Percentiles rank a stretch among this genome's conserved stretches.
Evolutionary conservation across 768 basidiomycete genomes (phyloP).

Genomic region (Suillus discolor): DNA sequence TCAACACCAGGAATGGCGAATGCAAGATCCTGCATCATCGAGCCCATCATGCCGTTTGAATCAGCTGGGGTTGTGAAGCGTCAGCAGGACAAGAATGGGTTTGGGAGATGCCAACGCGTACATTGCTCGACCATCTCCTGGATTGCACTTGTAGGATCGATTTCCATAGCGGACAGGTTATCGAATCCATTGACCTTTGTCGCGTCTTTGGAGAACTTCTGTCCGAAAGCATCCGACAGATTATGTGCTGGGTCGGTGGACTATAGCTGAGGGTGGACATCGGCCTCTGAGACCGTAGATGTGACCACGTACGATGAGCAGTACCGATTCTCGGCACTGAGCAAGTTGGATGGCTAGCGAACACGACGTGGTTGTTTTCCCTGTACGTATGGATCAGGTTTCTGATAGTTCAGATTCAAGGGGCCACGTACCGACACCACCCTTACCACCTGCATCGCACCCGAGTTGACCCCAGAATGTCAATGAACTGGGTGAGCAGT

Average conservation of each 20-base stretch:
- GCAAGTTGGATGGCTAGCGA: constrained; percentile 97
- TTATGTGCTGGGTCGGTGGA: constrained; percentile 99
- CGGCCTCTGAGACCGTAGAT: constrained; percentile 5
- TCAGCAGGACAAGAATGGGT: constrained; percentile 8
- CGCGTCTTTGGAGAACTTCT: constrained; percentile 99
- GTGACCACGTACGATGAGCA: constrained; percentile 78
- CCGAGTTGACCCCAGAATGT: background rate
- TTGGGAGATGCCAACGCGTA: constrained; percentile 38
- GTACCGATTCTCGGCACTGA: constrained; percentile 87
- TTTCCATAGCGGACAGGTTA: constrained; percentile 98
- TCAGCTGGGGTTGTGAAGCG: constrained; percentile 54
- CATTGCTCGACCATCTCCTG: constrained; percentile 99
- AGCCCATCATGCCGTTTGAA: constrained; percentile 93
- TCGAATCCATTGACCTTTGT: constrained; percentile 97
- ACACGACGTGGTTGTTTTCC: constrained; percentile 98
- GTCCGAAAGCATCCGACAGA: constrained; percentile 96
- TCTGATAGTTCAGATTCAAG: background rate
- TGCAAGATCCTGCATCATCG: constrained; percentile 99
- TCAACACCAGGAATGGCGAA: constrained; percentile 99
- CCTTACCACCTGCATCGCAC: constrained; percentile 81
- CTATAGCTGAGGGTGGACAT: constrained; percentile 39
- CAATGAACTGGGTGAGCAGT: constrained; percentile 12
- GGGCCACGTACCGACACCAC: constrained; percentile 83
- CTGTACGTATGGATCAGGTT: constrained; percentile 39
- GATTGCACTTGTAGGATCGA: constrained; percentile 96